Evolutionary conservation across 805 yeast species (phyloP), one percentile per base, ranked within the genome.

Genomic region (Hanseniaspora valbyensis): DNA sequence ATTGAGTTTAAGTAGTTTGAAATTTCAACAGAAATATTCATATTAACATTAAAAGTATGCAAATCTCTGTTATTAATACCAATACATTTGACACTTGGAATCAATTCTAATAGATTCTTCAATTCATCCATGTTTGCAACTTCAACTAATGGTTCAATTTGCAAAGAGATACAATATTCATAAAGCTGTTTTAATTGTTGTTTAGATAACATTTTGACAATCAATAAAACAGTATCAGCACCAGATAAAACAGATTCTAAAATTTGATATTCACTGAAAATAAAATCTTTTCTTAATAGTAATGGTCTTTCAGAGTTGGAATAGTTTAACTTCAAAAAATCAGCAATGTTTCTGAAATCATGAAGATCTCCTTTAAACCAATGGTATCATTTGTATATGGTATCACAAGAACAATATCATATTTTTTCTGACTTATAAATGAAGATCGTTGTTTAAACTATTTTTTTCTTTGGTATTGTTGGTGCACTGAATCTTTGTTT

Each of bases 81-180:
- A 58, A 92, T 80, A 10, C 92, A 80, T 61, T 78, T 77, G 3
- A 95, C 83, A 0, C 77, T 78, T 14, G 50, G 50, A 12, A 46
- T 46, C 44, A 92, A 66, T 14, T 63, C 64, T 26, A 84, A 57
- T 0, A 96, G 96, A 38, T 74, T 66, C 45, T 72, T 59, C 68
- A 88, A 73, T 63, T 92, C 98, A 2, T 70, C 70, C 16, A 71
- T 70, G 36, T 84, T 78, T 62, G 84, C 83, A 24, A 92, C 95
- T 67, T 92, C 98, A n/a, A 92, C 96, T 54, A 92, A 70, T 14
- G 98, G 98, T 61, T 89, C 95, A 87, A 92, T 83, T 0, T 85
- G 88, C 55, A 92, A 71, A 3, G 75, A 68, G 42, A 68, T 66
- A 0, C 95, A 78, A 67, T 82, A 92, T n/a, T 71, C 65, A 62